Evolutionary conservation across 2,329 filamentous ascomycete species (phyloP).

Genomic region (Aotearoamyces nothofagi): DNA sequence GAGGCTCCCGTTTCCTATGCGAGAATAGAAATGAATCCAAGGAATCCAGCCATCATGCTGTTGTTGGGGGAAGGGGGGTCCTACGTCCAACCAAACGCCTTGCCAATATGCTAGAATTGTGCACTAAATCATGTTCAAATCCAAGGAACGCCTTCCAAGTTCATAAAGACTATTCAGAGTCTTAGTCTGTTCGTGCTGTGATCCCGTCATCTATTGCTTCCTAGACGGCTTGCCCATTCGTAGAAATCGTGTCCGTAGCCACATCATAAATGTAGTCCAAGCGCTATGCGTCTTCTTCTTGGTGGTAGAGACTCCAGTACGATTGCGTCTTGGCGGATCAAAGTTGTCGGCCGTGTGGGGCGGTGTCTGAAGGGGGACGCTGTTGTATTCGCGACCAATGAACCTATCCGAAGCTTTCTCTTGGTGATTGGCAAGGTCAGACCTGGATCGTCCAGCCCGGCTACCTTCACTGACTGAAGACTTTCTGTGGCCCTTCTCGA

Average conservation of each 20-base stretch:
- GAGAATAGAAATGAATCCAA: no score
- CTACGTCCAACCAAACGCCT: no score
- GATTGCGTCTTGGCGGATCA: conserved; percentile 1
- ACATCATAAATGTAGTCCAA: conserved; percentile 49
- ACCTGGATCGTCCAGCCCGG: conserved; percentile 24
- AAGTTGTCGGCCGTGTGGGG: conserved; percentile 2
- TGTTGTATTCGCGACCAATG: conserved; percentile 10
- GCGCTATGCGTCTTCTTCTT: conserved; percentile 46
- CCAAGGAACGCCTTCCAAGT: no score
- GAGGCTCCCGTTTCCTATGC: no score
- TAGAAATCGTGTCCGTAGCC: conserved; percentile 43
- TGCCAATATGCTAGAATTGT: no score
- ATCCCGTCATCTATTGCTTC: no score
- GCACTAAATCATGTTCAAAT: no score
- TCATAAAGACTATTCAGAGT: no score
- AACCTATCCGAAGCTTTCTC: conserved; percentile 12
- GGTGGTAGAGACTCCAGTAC: conserved; percentile 4
- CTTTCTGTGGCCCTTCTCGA: conserved; percentile 24
- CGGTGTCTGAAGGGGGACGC: conserved; percentile 3
- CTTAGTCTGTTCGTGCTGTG: no score
- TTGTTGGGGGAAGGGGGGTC: no score
- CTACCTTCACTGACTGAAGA: conserved; percentile 22
- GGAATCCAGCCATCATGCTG: no score
- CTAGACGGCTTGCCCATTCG: conserved; percentile 19
- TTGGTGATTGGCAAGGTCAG: conserved; percentile 13